A percentile compares a stretch with the other conserved stretches of the same genome.
Conservation (phyloP, 768 basidiomycete genomes). For the Suillus decipiens region DNA sequence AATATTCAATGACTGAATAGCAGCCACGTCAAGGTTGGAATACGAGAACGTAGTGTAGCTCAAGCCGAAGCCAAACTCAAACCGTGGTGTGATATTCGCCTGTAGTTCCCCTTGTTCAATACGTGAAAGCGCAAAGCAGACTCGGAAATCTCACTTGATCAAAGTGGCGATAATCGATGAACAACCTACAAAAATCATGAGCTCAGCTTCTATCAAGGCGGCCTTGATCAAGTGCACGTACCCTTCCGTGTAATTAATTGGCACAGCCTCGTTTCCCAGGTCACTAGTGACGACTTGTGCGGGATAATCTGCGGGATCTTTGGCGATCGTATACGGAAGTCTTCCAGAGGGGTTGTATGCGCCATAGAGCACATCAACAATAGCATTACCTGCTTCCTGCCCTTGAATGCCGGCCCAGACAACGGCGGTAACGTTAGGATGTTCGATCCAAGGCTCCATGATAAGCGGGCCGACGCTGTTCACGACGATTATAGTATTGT, state of each 20-base stretch:
- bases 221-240: constrained; percentile 22
- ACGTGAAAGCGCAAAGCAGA: not conserved
- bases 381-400: constrained; percentile 66
- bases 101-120: constrained; percentile 32
- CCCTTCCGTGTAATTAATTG: constrained; percentile 62
- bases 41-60: constrained; percentile 48
- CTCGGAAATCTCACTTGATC: constrained; percentile 46
- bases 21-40: constrained; percentile 30
- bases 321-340: constrained; percentile 77
- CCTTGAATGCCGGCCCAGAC: constrained; percentile 69
- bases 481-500: constrained; percentile 9
- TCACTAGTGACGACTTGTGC: constrained; percentile 48
- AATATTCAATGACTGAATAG: constrained; percentile 39
- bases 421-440: constrained; percentile 75
- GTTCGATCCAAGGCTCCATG: constrained; percentile 67
- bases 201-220: not conserved
- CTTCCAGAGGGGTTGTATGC: constrained; percentile 66
- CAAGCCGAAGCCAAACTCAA: constrained; percentile 43
- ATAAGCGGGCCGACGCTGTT: constrained; percentile 61
- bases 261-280: constrained; percentile 37
- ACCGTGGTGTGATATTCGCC: constrained; percentile 68
- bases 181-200: constrained; percentile 35
- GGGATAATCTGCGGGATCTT: constrained; percentile 57
- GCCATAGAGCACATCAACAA: constrained; percentile 73
- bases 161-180: constrained; percentile 68